Evolutionary conservation across 2,329 filamentous ascomycete species (phyloP).

Genomic region (Talaromyces sp.): DNA sequence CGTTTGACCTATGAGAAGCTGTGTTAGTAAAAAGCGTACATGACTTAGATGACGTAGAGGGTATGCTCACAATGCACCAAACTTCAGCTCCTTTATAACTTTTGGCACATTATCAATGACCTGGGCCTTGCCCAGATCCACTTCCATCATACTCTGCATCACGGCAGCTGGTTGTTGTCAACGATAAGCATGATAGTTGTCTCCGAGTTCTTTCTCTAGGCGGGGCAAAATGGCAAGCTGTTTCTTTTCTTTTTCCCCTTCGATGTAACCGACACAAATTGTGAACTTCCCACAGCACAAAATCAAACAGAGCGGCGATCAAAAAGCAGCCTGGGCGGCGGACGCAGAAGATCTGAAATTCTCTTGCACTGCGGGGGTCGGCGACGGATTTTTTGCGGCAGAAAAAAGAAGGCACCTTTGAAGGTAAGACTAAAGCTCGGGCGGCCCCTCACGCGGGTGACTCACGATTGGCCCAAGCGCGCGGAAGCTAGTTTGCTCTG

Average conservation of each 20-base stretch:
- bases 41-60: too few relatives aligned
- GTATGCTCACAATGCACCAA: slow-evolving; percentile 71
- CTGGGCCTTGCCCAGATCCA: slow-evolving; percentile 68
- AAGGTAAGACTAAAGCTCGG: not conserved
- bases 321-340: not conserved
- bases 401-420: not conserved
- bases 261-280: not conserved
- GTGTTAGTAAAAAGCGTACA: too few relatives aligned
- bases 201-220: not conserved
- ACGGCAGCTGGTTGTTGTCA: slow-evolving; percentile 27
- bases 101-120: slow-evolving; percentile 84
- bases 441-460: not conserved
- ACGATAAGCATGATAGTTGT: slow-evolving; percentile 26
- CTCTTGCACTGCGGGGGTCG: slow-evolving; percentile 9
- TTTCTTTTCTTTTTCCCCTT: not conserved
- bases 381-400: slow-evolving; percentile 12
- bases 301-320: not conserved
- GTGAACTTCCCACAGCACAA: not conserved
- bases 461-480: not conserved
- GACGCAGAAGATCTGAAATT: not conserved
- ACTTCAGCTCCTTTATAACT: slow-evolving; percentile 87
- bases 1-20: slow-evolving; percentile 61
- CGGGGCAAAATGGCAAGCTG: not conserved
- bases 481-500: not conserved
- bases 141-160: slow-evolving; percentile 37